Base-by-base conservation (phyloP, 2,329 filamentous ascomycete species). In the Venturia effusa region DNA sequence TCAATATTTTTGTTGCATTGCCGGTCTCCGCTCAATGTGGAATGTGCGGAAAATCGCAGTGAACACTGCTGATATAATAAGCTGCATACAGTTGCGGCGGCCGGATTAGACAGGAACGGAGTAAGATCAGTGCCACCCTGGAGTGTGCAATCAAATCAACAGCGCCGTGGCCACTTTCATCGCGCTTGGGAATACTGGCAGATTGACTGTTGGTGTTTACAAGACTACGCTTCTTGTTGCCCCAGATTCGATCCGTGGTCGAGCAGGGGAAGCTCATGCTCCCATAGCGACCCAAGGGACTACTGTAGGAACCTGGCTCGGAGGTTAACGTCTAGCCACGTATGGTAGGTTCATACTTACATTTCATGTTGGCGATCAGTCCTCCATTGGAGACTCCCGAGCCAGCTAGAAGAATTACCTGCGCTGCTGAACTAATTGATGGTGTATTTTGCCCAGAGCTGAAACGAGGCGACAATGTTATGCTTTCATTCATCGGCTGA, bases 351-450 rank as follows among this genome's bases (percentile, higher is more conserved):
- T 32, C 24, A 24, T 59, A 13, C 34, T 24, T 19, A 78, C 83
- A 84, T 67, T 73, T 77, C 22, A 85, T 74, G 68, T 85, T 85
- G 15, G 82, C 83, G 22, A 76, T 77, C 79, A 85, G 82, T 22
- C 75, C 73, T n/a, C 79, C 79, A 67, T 80, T 74, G 3, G 72
- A 70, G 4, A 85, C 79, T 2, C 83, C 81, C 4, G 79, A 80
- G 3, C 83, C 83, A 48, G 77, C 80, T 0, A 85, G 75, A 3
- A 85, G 68, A 17, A 76, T 77, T n/a, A 82, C 73, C 63, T 80
- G 67, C 1, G 80, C 74, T 32, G 71, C 68, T 3, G 71, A 71
- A 66, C 80, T 78, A 62, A 75, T 70, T 22, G 70, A 66, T 1
- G 83, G 83, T 66, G 74, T 67, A 4, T 64, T 66, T 40, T 83